phyloP scores from a whole-genome alignment of 441 rosid species.

The Erysimum cheiri region DNA sequence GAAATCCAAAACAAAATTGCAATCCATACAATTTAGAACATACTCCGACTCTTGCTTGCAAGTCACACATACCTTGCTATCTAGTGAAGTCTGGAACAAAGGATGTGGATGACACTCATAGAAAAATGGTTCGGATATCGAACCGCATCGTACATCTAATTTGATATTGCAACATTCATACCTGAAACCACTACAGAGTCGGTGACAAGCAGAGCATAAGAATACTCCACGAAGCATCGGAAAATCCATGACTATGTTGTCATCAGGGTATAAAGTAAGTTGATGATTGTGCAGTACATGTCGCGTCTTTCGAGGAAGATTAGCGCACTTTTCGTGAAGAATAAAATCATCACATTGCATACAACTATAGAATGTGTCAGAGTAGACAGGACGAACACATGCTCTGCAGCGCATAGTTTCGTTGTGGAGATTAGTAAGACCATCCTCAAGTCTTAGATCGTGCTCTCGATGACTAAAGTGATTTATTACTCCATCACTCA shows the following conservation, averaged over 20 bases:
- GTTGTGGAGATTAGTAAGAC: neutral
- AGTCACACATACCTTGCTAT: constrained; percentile 11
- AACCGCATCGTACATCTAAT: constrained; percentile 21
- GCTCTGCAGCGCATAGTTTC: constrained; percentile 11
- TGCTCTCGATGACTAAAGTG: constrained; percentile 37
- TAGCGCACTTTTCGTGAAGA: constrained; percentile 35
- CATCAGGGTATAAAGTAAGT: constrained; percentile 10
- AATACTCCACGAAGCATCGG: neutral
- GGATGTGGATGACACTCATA: constrained; percentile 20
- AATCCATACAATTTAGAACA: constrained; percentile 30
- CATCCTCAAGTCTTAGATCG: constrained; percentile 14
- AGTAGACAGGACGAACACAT: constrained; percentile 6
- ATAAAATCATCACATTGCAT: constrained; percentile 23
- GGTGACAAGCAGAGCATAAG: constrained; percentile 27
- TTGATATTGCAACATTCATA: constrained; percentile 16
- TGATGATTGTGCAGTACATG: constrained; percentile 6
- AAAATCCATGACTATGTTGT: constrained; percentile 4
- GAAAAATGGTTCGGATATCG: neutral
- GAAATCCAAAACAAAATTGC: constrained; percentile 30
- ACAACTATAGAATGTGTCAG: constrained; percentile 29
- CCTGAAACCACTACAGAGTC: constrained; percentile 29
- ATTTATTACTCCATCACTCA: constrained; percentile 28
- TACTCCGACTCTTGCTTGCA: constrained; percentile 10
- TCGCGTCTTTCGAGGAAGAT: constrained; percentile 25
- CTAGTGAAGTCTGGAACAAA: neutral